phyloP scores from a whole-genome alignment of 148 eudicot genomes.

The Rhododendron kiyosumense region DNA sequence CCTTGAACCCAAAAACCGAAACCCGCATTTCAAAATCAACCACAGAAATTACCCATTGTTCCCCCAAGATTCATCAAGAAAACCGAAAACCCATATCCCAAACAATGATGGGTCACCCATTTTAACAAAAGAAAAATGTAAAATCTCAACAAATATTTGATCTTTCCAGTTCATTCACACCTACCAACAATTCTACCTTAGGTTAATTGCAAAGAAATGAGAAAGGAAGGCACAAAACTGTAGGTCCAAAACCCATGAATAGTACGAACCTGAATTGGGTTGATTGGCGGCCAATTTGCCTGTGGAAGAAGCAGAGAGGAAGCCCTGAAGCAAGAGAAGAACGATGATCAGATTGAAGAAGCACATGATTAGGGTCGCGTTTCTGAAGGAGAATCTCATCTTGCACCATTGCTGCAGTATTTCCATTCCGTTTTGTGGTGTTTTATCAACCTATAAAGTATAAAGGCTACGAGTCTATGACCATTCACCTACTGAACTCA shows the following conservation, averaged over 20 bases:
- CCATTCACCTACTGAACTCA: not conserved
- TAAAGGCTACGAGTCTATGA: not conserved
- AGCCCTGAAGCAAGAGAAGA: constrained; percentile 52
- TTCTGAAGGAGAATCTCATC: constrained; percentile 56
- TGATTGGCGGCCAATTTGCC: constrained; percentile 24
- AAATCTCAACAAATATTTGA: not conserved
- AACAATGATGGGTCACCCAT: not conserved
- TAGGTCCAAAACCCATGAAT: not conserved
- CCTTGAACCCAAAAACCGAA: not conserved
- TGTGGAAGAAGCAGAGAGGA: constrained; percentile 44
- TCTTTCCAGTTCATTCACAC: not conserved
- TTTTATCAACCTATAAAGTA: not conserved
- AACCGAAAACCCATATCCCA: not conserved
- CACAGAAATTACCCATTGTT: not conserved
- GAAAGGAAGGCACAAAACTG: not conserved
- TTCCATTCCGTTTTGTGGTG: constrained; percentile 15
- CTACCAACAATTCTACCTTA: not conserved
- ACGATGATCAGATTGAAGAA: constrained; percentile 59
- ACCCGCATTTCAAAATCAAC: not conserved
- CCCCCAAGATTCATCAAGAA: not conserved
- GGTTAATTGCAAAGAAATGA: not conserved
- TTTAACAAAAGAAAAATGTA: not conserved
- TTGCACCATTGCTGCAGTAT: constrained; percentile 33
- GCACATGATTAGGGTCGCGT: constrained; percentile 62
- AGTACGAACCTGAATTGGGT: constrained; percentile 32